Base-by-base conservation (phyloP, 768 basidiomycete genomes). In the Rhodocollybia butyracea region DNA sequence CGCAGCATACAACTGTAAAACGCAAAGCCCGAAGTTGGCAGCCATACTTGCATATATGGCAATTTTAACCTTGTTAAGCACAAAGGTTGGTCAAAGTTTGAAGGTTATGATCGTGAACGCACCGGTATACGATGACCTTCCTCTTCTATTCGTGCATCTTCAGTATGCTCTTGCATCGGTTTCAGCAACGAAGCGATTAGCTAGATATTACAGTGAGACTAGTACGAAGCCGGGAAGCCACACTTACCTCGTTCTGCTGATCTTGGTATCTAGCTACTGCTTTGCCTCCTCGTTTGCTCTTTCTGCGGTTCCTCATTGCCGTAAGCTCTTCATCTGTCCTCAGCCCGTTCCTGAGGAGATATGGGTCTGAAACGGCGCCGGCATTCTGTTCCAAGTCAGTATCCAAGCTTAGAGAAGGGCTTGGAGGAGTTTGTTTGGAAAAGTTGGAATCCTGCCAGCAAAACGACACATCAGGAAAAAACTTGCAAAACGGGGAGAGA, bases 1-100 rank as follows among this genome's bases (percentile, higher is more conserved):
- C 12, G 97, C 96, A 12, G 91, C 96, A 66, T 98, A 99, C 63
- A 99, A 68, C 66, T 93, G 91, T 8, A 94, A 67, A 5, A 83
- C 75, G 54, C 85, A 89, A 15, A 96, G 79, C 21, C 70, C 68
- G 56, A 90, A 70, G 68, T 98, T 98, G 41, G 83, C 79, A 30
- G 81, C 64, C n/a, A 98, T 77, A 64, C 90, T 93, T 12, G 88
- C 86, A 70, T 84, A 91, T 34, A 98, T 73, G 3, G 95, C 96
- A 42, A 95, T 88, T 71, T 88, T 91, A 60, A 98, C 84, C 90
- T 95, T 59, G 11, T 38, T 24, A 39, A 13, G 29, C 11, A 13
- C 32, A 11, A 13, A 10, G 8, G 17, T 19, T 10, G n/a, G 17
- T n/a, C 8, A 6, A 5, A 19, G 5, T n/a, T 17, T 19, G 5